Percentiles rank a stretch among this genome's conserved stretches.
Conservation (phyloP, 78 protist species). For the Dictyostelium intermedium region DNA sequence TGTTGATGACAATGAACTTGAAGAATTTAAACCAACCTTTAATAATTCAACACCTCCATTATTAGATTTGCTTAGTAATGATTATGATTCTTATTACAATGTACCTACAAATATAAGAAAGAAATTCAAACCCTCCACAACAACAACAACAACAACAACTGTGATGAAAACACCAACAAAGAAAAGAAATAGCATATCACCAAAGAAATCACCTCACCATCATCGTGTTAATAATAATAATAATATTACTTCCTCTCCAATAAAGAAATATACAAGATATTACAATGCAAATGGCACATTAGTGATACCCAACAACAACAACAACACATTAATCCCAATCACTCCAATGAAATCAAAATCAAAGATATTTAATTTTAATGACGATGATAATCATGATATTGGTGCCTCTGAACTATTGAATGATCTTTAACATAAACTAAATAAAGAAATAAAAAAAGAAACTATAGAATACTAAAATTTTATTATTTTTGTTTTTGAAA, state of each 20-base stretch:
- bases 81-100: background rate
- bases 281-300: background rate
- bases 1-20: background rate
- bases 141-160: background rate
- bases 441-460: no score
- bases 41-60: background rate
- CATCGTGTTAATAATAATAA: background rate
- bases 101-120: constrained; percentile 40
- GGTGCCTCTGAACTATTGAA: constrained; percentile 19
- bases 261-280: background rate
- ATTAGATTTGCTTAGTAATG: background rate
- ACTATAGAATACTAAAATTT: no score
- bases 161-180: background rate
- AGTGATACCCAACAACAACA: background rate
- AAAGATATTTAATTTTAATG: background rate
- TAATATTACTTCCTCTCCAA: background rate
- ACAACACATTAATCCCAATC: background rate
- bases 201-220: constrained; percentile 12
- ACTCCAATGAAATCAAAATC: background rate
- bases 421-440: background rate
- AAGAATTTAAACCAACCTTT: background rate
- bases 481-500: no score
- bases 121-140: constrained; percentile 15
- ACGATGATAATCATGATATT: background rate
- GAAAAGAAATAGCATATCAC: background rate